phyloP scores from a whole-genome alignment of 2,329 filamentous ascomycete species.

The Microdochium bolleyi region DNA sequence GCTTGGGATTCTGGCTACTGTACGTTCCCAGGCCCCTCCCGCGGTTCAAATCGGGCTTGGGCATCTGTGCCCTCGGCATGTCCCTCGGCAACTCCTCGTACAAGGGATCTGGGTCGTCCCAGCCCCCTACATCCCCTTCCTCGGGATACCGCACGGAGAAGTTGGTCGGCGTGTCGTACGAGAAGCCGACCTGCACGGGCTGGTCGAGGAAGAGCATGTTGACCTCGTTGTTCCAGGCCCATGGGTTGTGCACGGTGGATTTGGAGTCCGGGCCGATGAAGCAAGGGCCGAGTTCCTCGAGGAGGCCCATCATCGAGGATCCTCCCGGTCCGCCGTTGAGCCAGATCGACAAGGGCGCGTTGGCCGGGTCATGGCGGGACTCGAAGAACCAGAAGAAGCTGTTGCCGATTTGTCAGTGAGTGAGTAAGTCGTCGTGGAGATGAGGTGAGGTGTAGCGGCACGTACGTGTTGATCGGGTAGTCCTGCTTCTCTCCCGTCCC shows the following conservation, averaged over 20 bases:
- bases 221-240: constrained; percentile 49
- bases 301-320: constrained; percentile 43
- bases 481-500: constrained; percentile 39
- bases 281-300: constrained; percentile 43
- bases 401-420: too few relatives aligned
- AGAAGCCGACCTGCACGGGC: constrained; percentile 55
- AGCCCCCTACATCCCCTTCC: constrained; percentile 18
- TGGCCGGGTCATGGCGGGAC: constrained; percentile 18
- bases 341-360: constrained; percentile 41
- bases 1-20: constrained; percentile 34
- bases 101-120: constrained; percentile 2
- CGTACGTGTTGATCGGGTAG: constrained; percentile 40
- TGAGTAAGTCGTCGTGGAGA: too few relatives aligned
- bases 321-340: constrained; percentile 51
- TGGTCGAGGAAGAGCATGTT: constrained; percentile 46
- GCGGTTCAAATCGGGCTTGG: constrained; percentile 13
- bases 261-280: constrained; percentile 35
- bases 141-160: constrained; percentile 37
- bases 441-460: not conserved
- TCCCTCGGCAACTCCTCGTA: constrained; percentile 26
- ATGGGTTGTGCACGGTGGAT: constrained; percentile 43
- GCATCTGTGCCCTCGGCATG: constrained; percentile 26
- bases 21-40: constrained; percentile 40
- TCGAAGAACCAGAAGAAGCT: constrained; percentile 27
- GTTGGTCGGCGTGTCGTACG: constrained; percentile 52